Base-by-base conservation (phyloP, 495 filamentous ascomycete species). In the Echria macrotheca region DNA sequence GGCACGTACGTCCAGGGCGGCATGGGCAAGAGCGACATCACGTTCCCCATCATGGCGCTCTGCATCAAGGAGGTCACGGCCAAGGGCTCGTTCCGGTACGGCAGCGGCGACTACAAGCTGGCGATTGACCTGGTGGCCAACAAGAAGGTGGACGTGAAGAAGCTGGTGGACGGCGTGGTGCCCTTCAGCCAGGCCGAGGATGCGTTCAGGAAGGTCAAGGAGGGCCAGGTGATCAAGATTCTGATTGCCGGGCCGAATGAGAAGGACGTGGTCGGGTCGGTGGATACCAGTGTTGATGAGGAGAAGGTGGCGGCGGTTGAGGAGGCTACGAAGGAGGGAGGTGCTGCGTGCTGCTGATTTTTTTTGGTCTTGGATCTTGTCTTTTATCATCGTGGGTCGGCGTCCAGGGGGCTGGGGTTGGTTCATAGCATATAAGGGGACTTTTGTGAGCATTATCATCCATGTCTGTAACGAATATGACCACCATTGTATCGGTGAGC, bases 1-100 rank as follows among this genome's bases (percentile, higher is more conserved):
- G 90, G 91, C 5, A 82, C 81, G 0, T 93, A 88, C 62, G 85
- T 95, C 1, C 90, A 95, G 69, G 88, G 79, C 47, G 91, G 89
- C 6, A 82, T 94, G 76, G 90, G 89, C 49, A 81, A 82, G 61
- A 57, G 76, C 8, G 81, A 88, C 54, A 87, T 94, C 66, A 77
- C 67, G 11, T 85, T 93, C 65, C 90, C 91, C 23, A 95, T 96
- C 56, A 80, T 87, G 68, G 77, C 80, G 14, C 72, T 93, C 48
- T 86, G 83, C 50, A 74, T 81, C 24, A 93, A 94, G 68, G 91
- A 96, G 70, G 75, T 95, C 4, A 85, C 78, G 17, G 74, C 87
- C 4, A 83, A 83, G 60, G 89, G 89, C 14, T 84, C 81, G 55
- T 96, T 91, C 68, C 79, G 89, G 21, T 96, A 96, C 61, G 83